Evolutionary conservation across 768 basidiomycete genomes (phyloP), one percentile per base, ranked within the genome.

Genomic region (Suillus tomentosus): DNA sequence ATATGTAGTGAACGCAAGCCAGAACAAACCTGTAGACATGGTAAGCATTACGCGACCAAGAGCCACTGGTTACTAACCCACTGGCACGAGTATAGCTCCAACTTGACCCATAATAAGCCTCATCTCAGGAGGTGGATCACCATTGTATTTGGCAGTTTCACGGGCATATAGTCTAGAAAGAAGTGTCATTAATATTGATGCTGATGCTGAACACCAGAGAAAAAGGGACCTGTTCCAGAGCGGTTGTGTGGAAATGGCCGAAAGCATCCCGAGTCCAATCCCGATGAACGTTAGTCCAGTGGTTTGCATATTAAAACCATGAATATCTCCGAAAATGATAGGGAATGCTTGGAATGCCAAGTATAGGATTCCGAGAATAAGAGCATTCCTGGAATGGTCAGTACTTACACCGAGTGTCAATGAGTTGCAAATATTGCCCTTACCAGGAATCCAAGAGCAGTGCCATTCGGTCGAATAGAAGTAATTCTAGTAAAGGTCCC

Each of bases 381-480:
- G 62, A 3, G 80, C 74, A 57, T 74, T 77, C 78, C 81, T 82
- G 61, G 24, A 59, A 27, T 62, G 56, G 19, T 62, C 48, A 57
- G 42, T 4, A 57, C 36, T 14, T 43, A 43, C 15, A 37, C 10
- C 1, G 43, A 51, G 24, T 10, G 53, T 68, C 9, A 71, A 36
- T 1, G 22, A 54, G 42, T 10, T 11, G 58, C 31, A 31, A 31
- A 31, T 59, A 37, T 42, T 31, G 39, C 24, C 34, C 81, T 3
- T 73, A 89, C 92, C 92, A 94, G 15, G 83, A 72, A 71, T 92
- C 82, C 10, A 94, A 78, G 5, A 89, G 74, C 4, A 93, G 79
- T 0, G 89, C 88, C 91, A 94, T 94, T 22, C 83, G 80, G 67
- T 95, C 90, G 56, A 79, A 83, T 0, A 84, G 45, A 5, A 91